Evolutionary conservation across 2,329 filamentous ascomycete genomes (phyloP).

Genomic region (Aspergillus carbonarius): DNA sequence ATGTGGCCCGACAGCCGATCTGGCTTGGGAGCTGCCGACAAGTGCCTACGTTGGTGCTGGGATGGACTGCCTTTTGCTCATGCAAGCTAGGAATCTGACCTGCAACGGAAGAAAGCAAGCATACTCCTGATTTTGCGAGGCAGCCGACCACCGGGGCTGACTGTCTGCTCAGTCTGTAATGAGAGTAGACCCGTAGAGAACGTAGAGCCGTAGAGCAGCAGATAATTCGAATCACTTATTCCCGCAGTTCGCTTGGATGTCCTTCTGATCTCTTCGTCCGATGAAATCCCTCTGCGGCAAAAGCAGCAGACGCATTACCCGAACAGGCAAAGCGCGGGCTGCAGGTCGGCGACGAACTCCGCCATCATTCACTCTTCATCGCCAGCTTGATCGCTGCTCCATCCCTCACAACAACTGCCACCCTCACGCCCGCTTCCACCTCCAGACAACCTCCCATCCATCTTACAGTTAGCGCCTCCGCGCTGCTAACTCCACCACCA

Average conservation of each 20-base stretch:
- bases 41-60: neutral
- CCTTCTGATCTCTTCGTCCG: neutral
- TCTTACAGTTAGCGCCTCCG: neutral
- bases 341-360: constrained; percentile 9
- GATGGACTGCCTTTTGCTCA: neutral
- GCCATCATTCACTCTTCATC: constrained; percentile 5
- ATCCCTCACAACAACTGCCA: constrained; percentile 7
- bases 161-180: neutral
- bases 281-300: neutral
- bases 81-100: constrained; percentile 1
- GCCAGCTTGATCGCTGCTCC: constrained; percentile 1
- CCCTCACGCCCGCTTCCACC: neutral
- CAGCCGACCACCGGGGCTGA: neutral
- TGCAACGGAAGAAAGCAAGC: neutral
- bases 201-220: neutral
- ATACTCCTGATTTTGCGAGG: neutral
- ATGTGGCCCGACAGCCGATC: neutral
- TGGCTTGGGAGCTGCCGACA: neutral
- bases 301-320: constrained; percentile 11
- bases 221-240: neutral
- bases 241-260: neutral
- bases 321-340: constrained; percentile 23
- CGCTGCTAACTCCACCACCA: constrained; percentile 4
- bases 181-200: neutral
- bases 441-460: neutral